These are phyloP conservation scores for Coniochaeta pulveracea DNA, from an alignment of 2,329 filamentous ascomycete species.

Conservation along the genomic window DNA sequence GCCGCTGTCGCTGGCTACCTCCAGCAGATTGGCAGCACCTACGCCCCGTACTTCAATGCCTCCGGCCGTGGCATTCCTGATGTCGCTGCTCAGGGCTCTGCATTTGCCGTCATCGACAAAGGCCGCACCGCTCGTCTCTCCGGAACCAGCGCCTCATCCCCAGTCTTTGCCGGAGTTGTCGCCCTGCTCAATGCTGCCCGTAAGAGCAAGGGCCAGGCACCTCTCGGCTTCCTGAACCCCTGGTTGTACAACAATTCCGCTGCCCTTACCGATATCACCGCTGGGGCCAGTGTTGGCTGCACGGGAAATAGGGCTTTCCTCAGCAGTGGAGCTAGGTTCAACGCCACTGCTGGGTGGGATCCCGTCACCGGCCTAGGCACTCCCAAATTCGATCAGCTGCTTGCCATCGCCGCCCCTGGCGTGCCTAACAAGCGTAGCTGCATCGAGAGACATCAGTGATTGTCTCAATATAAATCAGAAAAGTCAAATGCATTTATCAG, in stretches of 20 bases:
- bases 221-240: conserved; percentile 26
- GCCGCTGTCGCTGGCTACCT: conserved; percentile 20
- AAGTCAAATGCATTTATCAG: too few species aligned
- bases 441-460: too few species aligned
- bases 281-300: conserved; percentile 17
- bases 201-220: conserved; percentile 18
- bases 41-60: conserved; percentile 21
- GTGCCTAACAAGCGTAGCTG: conserved; percentile 6
- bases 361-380: conserved; percentile 8
- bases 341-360: conserved; percentile 19
- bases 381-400: conserved; percentile 6
- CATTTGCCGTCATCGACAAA: conserved; percentile 28
- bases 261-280: conserved; percentile 18
- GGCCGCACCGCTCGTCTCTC: conserved; percentile 15
- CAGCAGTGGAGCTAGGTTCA: conserved; percentile 16
- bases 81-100: conserved; percentile 34
- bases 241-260: conserved; percentile 20
- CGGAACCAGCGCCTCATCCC: conserved; percentile 23
- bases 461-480: too few species aligned
- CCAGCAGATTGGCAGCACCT: conserved; percentile 24
- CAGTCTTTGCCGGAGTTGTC: conserved; percentile 25
- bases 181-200: conserved; percentile 29
- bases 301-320: conserved; percentile 12
- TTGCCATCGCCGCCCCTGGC: conserved; percentile 7
- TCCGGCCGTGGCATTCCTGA: conserved; percentile 26